phyloP scores from a whole-genome alignment of 139 green algal species.

The Pseudopediastrum boryanum region DNA sequence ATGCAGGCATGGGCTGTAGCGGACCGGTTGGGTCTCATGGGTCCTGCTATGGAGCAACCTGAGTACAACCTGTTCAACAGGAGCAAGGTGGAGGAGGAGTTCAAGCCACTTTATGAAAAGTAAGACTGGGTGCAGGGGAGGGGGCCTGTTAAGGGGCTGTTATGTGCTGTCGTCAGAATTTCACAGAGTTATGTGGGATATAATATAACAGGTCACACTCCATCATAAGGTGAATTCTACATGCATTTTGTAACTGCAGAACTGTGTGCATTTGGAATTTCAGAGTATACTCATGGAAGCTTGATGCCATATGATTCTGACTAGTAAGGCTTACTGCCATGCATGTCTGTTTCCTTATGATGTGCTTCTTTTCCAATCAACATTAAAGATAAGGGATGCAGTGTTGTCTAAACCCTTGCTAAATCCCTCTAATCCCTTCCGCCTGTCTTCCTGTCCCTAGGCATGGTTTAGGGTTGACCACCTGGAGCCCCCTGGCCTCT shows the following conservation, averaged over 20 bases:
- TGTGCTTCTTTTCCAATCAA: not conserved
- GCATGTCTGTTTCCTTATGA: not conserved
- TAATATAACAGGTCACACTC: not conserved
- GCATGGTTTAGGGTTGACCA: constrained; percentile 76
- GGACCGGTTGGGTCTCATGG: constrained; percentile 67
- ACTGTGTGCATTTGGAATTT: no score
- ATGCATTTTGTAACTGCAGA: not conserved
- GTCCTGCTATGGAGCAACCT: constrained; percentile 78
- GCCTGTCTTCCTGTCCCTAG: constrained; percentile 2
- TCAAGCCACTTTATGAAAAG: constrained; percentile 66
- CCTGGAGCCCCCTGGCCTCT: constrained; percentile 79
- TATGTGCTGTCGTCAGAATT: not conserved
- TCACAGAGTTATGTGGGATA: not conserved
- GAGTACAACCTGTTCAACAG: constrained; percentile 89
- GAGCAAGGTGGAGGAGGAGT: constrained; percentile 76
- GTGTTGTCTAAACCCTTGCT: not conserved
- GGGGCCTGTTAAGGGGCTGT: no score
- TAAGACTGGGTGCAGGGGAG: not conserved
- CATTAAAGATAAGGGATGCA: not conserved
- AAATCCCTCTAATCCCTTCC: not conserved
- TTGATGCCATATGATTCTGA: not conserved
- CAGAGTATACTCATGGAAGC: no score
- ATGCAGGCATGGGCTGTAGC: constrained; percentile 65
- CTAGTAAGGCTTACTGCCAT: not conserved
- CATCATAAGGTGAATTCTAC: not conserved